Base-by-base conservation (phyloP, 768 basidiomycete genomes). In the Rhodosporidiobolus sp. region DNA sequence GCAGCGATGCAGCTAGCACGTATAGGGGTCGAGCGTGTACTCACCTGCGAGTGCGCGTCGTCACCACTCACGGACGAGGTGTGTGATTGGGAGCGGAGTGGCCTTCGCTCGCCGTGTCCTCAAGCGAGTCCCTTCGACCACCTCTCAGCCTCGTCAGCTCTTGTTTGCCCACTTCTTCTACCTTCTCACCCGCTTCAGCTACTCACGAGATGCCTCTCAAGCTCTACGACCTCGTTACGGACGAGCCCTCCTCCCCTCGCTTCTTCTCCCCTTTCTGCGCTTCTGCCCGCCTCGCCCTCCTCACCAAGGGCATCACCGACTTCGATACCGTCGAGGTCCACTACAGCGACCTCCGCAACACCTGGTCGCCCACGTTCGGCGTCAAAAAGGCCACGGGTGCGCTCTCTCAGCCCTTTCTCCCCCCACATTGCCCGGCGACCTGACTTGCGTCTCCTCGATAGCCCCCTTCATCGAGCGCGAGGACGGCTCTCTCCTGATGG, bases 311-410 rank as follows among this genome's bases (percentile, higher is more conserved):
- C 6, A 17, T 71, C 35, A 19, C 28, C 4, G 38, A 43, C 38
- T 71, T 62, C 54, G 60, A 71, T 28, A 50, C 46, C 22, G 45
- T 48, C 30, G 56, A 63, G 38, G 56, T 72, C n/a, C 63, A 65
- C 12, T 72, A 67, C 43, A 49, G 63, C 56, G 70, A 72, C 30
- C 34, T 72, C 22, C 64, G 70, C 46, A 67, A 63, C 56, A 43
- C 28, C 5, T 67, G 65, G 65, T 59, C 32, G 26, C 49, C 52
- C 12, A 53, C n/a, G 48, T 49, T 72, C 4, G 65, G 43, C 4
- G 59, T 67, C 8, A 30, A 67, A 20, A 54, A 50, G 20, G 70
- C 50, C 0, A 67, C 65, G 0, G 65, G 70, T 72, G 24, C 48
- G 54, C 32, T 2, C 6, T n/a, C n/a, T n/a, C n/a, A n/a, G n/a